Conservation (phyloP, 805 yeast species). For the Blastobotrys attinorum region DNA sequence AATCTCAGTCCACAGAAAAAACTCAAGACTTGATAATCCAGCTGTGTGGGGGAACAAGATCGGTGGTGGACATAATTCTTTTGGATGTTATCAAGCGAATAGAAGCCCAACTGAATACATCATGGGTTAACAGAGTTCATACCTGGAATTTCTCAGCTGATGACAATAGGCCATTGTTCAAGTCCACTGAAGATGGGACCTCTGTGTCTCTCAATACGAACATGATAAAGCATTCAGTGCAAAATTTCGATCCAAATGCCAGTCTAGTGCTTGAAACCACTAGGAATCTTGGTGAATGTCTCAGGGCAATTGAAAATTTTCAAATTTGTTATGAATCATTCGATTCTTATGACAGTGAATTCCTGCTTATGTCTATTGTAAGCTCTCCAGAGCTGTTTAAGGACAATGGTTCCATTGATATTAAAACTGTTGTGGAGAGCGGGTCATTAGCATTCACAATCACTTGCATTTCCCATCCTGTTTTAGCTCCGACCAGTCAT, state of each 20-base stretch:
- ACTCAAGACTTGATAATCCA: constrained; percentile 44
- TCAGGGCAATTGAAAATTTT: too few relatives aligned
- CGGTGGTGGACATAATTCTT: constrained; percentile 55
- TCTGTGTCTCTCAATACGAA: constrained; percentile 40
- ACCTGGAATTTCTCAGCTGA: constrained; percentile 57
- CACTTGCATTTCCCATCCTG: constrained; percentile 12
- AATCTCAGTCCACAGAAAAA: constrained; percentile 40
- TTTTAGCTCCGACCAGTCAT: neutral
- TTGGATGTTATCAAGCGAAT: constrained; percentile 46
- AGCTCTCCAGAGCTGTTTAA: constrained; percentile 40
- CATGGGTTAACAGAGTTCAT: constrained; percentile 60
- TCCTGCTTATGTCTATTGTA: constrained; percentile 51
- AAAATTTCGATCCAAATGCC: too few relatives aligned
- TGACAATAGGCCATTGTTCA: constrained; percentile 40
- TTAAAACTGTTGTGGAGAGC: constrained; percentile 51
- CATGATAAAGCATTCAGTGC: constrained; percentile 39
- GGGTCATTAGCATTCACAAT: constrained; percentile 45
- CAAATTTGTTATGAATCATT: too few relatives aligned
- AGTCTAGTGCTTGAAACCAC: too few relatives aligned
- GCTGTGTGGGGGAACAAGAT: constrained; percentile 55
- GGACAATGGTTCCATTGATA: constrained; percentile 36
- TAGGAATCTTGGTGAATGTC: too few relatives aligned
- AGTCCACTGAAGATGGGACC: constrained; percentile 38
- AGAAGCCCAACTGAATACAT: constrained; percentile 42
- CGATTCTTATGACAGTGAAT: constrained; percentile 65